Conservation (phyloP, 2,329 filamentous ascomycete species). For the Diaporthe ampelina region DNA sequence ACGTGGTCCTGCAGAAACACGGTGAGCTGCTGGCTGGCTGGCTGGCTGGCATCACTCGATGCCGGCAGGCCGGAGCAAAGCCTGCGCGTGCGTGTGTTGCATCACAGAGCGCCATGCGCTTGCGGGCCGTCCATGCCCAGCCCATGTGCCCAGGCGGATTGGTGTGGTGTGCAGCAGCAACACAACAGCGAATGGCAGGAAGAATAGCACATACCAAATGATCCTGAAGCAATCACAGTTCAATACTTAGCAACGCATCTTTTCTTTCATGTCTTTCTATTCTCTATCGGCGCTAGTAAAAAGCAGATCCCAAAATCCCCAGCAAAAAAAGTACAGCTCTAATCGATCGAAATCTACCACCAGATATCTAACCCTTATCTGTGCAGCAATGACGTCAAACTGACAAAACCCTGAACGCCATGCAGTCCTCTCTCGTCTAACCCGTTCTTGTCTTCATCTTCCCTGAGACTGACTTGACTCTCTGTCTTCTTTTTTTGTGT, state of each 20-base stretch:
- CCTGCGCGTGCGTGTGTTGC: too few species aligned
- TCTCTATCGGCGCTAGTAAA: background rate
- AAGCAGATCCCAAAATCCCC: background rate
- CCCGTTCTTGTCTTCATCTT: background rate
- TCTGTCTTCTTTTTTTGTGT: background rate
- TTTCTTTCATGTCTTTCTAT: background rate
- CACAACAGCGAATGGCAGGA: background rate
- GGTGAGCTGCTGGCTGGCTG: background rate
- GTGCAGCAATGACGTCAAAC: background rate
- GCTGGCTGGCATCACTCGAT: background rate
- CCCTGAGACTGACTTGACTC: background rate
- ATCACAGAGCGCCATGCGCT: background rate
- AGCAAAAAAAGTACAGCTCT: too few species aligned
- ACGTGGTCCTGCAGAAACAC: constrained; percentile 10
- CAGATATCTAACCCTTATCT: constrained; percentile 28
- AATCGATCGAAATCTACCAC: background rate
- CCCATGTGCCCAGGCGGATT: background rate
- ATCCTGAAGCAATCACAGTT: background rate
- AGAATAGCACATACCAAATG: background rate
- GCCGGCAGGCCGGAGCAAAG: too few species aligned
- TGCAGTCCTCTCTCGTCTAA: too few species aligned
- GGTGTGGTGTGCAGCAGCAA: background rate
- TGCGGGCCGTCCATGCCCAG: background rate
- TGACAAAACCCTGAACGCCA: background rate
- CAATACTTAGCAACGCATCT: background rate